Base-by-base conservation (phyloP, 768 basidiomycete genomes). In the Mrakia hoshinonis region DNA sequence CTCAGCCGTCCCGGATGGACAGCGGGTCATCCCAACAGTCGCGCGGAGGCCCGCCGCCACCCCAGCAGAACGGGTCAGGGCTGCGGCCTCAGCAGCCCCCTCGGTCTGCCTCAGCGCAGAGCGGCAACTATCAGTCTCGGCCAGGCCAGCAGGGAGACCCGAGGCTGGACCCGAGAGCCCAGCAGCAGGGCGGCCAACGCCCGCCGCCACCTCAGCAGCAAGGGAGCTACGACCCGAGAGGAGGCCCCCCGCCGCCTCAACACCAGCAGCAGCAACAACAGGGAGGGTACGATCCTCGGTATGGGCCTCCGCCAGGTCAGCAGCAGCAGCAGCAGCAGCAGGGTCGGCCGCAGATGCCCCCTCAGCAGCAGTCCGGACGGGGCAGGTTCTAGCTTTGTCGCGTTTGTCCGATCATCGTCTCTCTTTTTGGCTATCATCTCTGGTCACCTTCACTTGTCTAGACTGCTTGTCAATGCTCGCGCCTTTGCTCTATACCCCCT, bases 141-240 rank as follows among this genome's bases (percentile, higher is more conserved):
- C 51, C 61, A 4, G 58, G 46, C 20, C 39, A 51, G 26, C 55
- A 61, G 54, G 47, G n/a, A 2, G 51, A 51, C 13, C 64, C 43
- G 46, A 67, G 26, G 36, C 29, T 31, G n/a, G 34, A 60, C 31
- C 73, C 39, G 13, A 24, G 31, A 36, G 47, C 9, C 63, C 55
- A 61, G n/a, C n/a, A n/a, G n/a, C n/a, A n/a, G 43, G 60, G 47
- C 22, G 58, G 34, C 26, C 43, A 22, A 38, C 26, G 64, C 24
- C 70, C 65, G 0, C 36, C 54, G 46, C 64, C 20, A 22, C 70
- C 47, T 15, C 49, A 51, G 34, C 67, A 58, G 48, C 48, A 39
- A n/a, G 38, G 47, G 20, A 51, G 67, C 20, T 65, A 68, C 63
- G 68, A 73, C 51, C 62, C 68, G 12, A 47, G 67, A 34, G 34